Evolutionary conservation across 306 rosid species (phyloP), one percentile per base, ranked within the genome.

Genomic region (Trichosanthes truncata): DNA sequence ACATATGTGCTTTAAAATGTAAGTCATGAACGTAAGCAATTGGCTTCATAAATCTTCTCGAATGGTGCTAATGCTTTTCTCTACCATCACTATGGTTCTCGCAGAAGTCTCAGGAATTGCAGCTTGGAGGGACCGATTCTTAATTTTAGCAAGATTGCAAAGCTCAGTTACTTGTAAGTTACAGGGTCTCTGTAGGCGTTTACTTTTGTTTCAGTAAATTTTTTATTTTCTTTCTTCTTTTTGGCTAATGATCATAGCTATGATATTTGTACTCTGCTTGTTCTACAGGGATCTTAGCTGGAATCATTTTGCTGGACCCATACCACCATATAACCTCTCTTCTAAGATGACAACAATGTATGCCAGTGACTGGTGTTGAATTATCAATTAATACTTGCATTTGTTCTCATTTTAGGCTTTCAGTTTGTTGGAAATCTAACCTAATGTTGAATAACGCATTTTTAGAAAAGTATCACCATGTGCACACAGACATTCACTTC

Each of bases 41-140:
- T 17, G 14, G 15, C 78, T 71, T 45, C 78, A 26, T 31, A 59
- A 74, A 74, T 74, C 26, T 49, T 74, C 62, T 81, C 31, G 29
- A 52, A 31, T 41, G 36, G 41, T 46, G 69, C 76, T 77, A 40
- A 80, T 29, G 48, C 11, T 6, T 63, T 38, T 48, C n/a, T 46
- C 60, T 43, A 12, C 49, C 48, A 56, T 21, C 61, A 35, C 7
- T 71, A 84, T 78, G 81, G 84, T 67, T 81, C 73, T 83, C 14
- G 78, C 97, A 93, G 98, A 82, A 90, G 97, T 88, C 91, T 93
- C 17, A 90, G 96, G 86, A 93, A 93, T 84, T 93, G 98, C 86
- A 83, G 85, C 59, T 84, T 93, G 89, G 84, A 83, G 87, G 98
- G 98, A 85, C 29, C 86, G n/a, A 51, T 93, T 90, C 97, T 88